phyloP scores from a whole-genome alignment of 2,329 filamentous ascomycete genomes.

The Ceratocystis cacaofunesta region DNA sequence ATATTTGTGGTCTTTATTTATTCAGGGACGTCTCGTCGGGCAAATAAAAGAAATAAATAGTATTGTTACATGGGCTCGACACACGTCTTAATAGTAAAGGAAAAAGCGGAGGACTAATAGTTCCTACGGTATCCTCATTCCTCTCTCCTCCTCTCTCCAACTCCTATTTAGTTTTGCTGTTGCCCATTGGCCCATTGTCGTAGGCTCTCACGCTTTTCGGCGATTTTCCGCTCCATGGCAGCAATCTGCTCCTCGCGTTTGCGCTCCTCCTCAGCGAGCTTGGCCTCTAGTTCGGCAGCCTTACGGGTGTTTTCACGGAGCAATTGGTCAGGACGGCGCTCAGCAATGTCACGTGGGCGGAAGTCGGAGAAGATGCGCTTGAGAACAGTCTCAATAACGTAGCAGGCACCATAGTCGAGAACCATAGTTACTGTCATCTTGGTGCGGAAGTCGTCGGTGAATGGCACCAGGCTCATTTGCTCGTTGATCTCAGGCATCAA shows the following conservation, averaged over 20 bases:
- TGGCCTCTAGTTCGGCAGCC: conserved; percentile 32
- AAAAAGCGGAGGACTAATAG: background rate
- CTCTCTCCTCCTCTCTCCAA: no score
- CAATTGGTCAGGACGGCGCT: conserved; percentile 73
- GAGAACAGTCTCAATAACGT: conserved; percentile 68
- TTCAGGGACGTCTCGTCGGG: background rate
- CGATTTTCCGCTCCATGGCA: conserved; percentile 44
- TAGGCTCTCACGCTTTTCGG: background rate
- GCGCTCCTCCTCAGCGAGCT: conserved; percentile 27
- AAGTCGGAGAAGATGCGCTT: conserved; percentile 84
- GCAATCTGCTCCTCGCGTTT: conserved; percentile 40
- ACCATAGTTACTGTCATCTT: conserved; percentile 77
- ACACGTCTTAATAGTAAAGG: no score
- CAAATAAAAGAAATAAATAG: background rate
- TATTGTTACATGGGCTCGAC: background rate
- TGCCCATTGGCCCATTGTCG: background rate
- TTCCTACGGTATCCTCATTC: no score
- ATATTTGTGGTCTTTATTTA: no score
- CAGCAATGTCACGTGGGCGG: conserved; percentile 82
- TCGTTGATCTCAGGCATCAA: conserved; percentile 92
- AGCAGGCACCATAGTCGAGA: conserved; percentile 76
- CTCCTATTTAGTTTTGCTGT: background rate
- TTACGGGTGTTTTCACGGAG: conserved; percentile 41
- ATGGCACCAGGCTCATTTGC: conserved; percentile 82
- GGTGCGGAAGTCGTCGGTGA: conserved; percentile 73